These are phyloP conservation scores for Penicillium sp. DNA, from an alignment of 2,329 filamentous ascomycete genomes.

Conservation along the genomic window DNA sequence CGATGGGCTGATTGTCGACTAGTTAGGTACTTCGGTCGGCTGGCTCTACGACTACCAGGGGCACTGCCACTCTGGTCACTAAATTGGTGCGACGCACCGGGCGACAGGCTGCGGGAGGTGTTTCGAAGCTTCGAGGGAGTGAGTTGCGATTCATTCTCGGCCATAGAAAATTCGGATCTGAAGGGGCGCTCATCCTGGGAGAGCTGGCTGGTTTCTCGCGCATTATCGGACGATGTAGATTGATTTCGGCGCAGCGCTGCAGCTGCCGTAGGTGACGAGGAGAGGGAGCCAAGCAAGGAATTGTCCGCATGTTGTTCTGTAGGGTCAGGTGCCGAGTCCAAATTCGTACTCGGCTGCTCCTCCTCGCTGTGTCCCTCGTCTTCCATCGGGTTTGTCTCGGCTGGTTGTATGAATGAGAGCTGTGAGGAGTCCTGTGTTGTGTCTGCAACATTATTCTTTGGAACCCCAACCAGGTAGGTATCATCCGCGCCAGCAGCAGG, in stretches of 20 bases:
- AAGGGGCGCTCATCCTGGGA: conserved; percentile 26
- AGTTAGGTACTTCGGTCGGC: conserved; percentile 56
- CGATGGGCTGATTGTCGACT: conserved; percentile 58
- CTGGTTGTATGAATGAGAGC: conserved; percentile 28
- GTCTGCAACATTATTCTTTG: conserved; percentile 25
- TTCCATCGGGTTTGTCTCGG: conserved; percentile 24
- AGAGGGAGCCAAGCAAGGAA: conserved; percentile 40
- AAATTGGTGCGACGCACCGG: conserved; percentile 27
- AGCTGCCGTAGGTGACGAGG: conserved; percentile 48
- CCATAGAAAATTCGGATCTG: conserved; percentile 22
- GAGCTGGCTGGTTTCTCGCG: conserved; percentile 19
- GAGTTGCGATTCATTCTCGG: conserved; percentile 28
- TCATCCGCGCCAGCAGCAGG: conserved; percentile 41
- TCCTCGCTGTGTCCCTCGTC: conserved; percentile 11
- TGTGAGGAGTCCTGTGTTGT: conserved; percentile 22
- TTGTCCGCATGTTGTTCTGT: conserved; percentile 29
- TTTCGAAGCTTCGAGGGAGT: conserved; percentile 29
- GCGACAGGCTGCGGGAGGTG: conserved; percentile 31
- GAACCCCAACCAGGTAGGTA: conserved; percentile 45
- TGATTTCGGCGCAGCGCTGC: conserved; percentile 45
- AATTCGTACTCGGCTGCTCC: background rate
- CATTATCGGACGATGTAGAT: conserved; percentile 30
- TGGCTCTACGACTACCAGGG: conserved; percentile 35
- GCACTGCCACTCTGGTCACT: conserved; percentile 30
- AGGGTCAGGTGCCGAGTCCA: background rate